Conservation (phyloP, 2,329 filamentous ascomycete species). For the Colletotrichum spaethianum region DNA sequence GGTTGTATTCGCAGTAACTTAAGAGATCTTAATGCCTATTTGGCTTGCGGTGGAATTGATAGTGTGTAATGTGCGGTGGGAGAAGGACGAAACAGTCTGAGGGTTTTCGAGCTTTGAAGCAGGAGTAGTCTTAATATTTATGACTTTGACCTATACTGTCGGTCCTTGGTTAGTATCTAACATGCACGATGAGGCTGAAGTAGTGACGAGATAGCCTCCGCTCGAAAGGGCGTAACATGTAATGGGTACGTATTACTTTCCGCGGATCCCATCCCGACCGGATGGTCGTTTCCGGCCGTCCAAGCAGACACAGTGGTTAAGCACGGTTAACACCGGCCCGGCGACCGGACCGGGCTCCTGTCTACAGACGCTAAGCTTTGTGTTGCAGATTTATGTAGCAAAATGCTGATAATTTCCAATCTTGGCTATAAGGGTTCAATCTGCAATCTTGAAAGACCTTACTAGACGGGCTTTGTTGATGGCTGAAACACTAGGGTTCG, state of each 20-base stretch:
- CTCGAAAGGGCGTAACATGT: slow-evolving; percentile 8
- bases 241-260: slow-evolving; percentile 1
- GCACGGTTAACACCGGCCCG: slow-evolving; percentile 1
- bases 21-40: neutral
- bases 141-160: neutral
- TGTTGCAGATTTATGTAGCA: too few relatives aligned
- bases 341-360: neutral
- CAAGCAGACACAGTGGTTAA: neutral
- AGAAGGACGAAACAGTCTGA: neutral
- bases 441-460: neutral
- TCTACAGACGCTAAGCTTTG: too few relatives aligned
- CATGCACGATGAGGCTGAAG: neutral
- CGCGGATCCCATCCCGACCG: neutral
- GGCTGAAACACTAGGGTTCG: neutral
- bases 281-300: neutral
- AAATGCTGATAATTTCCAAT: too few relatives aligned
- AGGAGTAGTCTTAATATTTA: neutral
- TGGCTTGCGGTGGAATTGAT: neutral
- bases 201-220: neutral
- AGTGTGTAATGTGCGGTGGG: neutral
- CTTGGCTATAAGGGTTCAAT: neutral
- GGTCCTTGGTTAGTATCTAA: neutral
- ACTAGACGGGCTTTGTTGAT: neutral
- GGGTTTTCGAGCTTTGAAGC: neutral
- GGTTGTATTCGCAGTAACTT: neutral